These are phyloP conservation scores for Powellomyces hirtus DNA, from an alignment of 192 early-diverging fungal genomes.

Conservation along the genomic window DNA sequence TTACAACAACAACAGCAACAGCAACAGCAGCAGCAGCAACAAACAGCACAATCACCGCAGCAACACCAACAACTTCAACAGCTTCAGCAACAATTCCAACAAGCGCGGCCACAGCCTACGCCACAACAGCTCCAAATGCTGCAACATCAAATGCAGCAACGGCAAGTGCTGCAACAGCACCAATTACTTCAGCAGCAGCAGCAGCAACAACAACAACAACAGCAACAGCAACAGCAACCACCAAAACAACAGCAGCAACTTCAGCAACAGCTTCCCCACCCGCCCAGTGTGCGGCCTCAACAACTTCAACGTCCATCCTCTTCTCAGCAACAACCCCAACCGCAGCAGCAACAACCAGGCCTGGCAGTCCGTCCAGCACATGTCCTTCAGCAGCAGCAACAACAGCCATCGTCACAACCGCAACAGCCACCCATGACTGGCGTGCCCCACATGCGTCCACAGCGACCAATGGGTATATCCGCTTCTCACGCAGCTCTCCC, in stretches of 20 bases:
- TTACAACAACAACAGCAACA: background rate
- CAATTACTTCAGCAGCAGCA: background rate
- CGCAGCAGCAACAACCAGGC: constrained; percentile 11
- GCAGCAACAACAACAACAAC: background rate
- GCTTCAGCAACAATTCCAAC: background rate
- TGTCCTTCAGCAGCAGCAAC: background rate
- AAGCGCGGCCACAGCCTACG: background rate
- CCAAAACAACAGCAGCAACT: background rate
- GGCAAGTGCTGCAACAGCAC: background rate
- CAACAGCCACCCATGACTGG: background rate
- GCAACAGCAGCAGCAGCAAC: background rate
- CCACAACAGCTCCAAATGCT: background rate
- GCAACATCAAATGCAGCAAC: background rate
- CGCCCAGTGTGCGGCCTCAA: background rate
- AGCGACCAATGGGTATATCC: background rate
- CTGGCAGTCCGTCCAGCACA: background rate
- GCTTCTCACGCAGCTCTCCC: background rate
- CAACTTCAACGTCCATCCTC: background rate
- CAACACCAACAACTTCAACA: background rate
- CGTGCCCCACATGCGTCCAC: no score
- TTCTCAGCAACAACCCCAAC: constrained; percentile 3
- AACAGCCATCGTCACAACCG: background rate
- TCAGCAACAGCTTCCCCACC: background rate
- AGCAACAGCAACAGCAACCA: background rate
- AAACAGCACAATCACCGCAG: background rate